Conservation (phyloP, 2,329 filamentous ascomycete species). For the Calonectria leucothoes region DNA sequence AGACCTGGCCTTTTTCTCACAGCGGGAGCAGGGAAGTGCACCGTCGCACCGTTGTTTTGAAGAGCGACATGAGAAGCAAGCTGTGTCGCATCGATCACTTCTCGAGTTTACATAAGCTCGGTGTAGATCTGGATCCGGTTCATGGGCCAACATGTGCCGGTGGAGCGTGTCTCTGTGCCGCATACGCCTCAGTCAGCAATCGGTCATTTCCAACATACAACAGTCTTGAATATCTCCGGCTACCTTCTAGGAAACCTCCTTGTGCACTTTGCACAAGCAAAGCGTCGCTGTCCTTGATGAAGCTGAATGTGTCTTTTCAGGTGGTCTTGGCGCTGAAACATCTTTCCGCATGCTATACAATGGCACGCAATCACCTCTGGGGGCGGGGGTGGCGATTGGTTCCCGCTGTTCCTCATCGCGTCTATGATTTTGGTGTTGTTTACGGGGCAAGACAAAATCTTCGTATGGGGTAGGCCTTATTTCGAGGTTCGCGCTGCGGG, state of each 20-base stretch:
- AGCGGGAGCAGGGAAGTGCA: background rate
- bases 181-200: background rate
- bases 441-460: background rate
- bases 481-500: background rate
- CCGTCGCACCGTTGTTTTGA: background rate
- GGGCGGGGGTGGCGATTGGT: background rate
- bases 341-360: background rate
- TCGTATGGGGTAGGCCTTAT: background rate
- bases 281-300: background rate
- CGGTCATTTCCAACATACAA: accelerated
- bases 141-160: background rate
- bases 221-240: accelerated
- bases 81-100: background rate
- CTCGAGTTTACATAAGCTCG: background rate
- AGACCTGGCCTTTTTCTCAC: background rate
- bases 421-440: background rate
- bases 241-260: background rate
- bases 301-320: background rate
- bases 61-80: background rate
- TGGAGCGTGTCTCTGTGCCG: background rate
- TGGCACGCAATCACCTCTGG: background rate
- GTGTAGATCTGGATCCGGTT: background rate
- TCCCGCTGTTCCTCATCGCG: background rate
- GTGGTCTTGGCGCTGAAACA: background rate
- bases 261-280: background rate